phyloP scores from a whole-genome alignment of 345 rosid species.

The Citrus cavaleriei region DNA sequence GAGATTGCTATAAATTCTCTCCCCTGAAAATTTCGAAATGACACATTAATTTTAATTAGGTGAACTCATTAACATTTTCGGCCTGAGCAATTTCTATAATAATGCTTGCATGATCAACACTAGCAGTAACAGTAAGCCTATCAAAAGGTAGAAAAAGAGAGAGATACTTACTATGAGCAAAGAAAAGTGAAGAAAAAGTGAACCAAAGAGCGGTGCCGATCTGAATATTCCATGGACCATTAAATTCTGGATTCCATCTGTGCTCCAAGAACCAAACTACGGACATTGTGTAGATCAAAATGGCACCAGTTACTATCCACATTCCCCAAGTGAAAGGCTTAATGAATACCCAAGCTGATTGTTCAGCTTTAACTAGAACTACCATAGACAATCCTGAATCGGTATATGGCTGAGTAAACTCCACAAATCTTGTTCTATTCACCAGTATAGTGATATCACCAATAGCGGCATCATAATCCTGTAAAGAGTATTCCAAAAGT shows the following conservation, averaged over 20 bases:
- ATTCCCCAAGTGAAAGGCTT: conserved; percentile 45
- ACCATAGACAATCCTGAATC: conserved; percentile 55
- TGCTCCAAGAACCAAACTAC: conserved; percentile 50
- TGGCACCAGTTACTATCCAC: conserved; percentile 44
- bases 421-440: conserved; percentile 28
- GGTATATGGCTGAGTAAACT: conserved; percentile 50
- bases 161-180: conserved; percentile 49
- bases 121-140: too few relatives aligned
- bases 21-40: conserved; percentile 29
- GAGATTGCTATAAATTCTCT: conserved; percentile 32
- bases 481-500: not conserved
- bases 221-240: conserved; percentile 34
- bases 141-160: not conserved
- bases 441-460: conserved; percentile 55
- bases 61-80: too few relatives aligned
- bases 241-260: conserved; percentile 32
- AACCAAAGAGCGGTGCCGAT: conserved; percentile 41
- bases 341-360: conserved; percentile 40
- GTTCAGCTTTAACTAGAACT: conserved; percentile 21
- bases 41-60: not conserved
- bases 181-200: conserved; percentile 50
- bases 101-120: too few relatives aligned
- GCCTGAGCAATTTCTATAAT: too few relatives aligned
- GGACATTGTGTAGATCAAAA: conserved; percentile 41
- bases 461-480: conserved; percentile 43